A percentile compares a stretch with the other conserved stretches of the same genome.
These are phyloP conservation scores for Suillus luteus DNA, from an alignment of 768 basidiomycete species.

Conservation along the genomic window DNA sequence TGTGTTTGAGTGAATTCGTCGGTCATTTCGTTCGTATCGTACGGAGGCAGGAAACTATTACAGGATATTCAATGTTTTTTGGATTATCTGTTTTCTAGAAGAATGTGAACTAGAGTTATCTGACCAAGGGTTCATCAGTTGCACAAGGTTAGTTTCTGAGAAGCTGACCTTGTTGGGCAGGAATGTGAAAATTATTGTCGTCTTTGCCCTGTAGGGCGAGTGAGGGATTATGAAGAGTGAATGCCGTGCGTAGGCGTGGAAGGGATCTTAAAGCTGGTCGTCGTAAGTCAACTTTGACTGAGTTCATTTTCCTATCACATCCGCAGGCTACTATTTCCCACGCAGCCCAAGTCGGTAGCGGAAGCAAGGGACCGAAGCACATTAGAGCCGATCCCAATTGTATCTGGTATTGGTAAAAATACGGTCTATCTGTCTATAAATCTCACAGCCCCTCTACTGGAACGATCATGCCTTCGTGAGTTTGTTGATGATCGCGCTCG, in stretches of 20 bases:
- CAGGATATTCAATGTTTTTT: slow-evolving; percentile 42
- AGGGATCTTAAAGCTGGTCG: slow-evolving; percentile 45
- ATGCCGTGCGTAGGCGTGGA: slow-evolving; percentile 57
- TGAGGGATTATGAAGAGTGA: slow-evolving; percentile 62
- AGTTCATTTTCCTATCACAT: slow-evolving; percentile 16
- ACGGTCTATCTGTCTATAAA: slow-evolving; percentile 23
- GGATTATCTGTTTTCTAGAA: slow-evolving; percentile 53
- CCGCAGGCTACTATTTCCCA: slow-evolving; percentile 27
- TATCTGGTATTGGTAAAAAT: slow-evolving; percentile 14
- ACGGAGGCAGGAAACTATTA: slow-evolving; percentile 37
- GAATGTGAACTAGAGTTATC: slow-evolving; percentile 22
- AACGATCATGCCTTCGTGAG: slow-evolving; percentile 40
- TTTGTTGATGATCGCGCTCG: slow-evolving; percentile 81
- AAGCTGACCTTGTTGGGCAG: slow-evolving; percentile 48
- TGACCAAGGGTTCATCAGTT: slow-evolving; percentile 3
- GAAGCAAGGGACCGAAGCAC: slow-evolving; percentile 11
- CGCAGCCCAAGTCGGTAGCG: slow-evolving; percentile 16
- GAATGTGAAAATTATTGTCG: slow-evolving; percentile 47
- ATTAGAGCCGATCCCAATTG: slow-evolving; percentile 9
- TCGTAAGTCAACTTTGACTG: slow-evolving; percentile 31
- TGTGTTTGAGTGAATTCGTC: slow-evolving; percentile 68
- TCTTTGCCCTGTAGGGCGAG: slow-evolving; percentile 92
- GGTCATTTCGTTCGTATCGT: slow-evolving; percentile 86
- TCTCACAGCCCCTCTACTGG: neutral
- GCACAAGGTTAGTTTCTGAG: neutral